Conservation (phyloP, 2,329 filamentous ascomycete genomes). For the Didymella exigua region DNA sequence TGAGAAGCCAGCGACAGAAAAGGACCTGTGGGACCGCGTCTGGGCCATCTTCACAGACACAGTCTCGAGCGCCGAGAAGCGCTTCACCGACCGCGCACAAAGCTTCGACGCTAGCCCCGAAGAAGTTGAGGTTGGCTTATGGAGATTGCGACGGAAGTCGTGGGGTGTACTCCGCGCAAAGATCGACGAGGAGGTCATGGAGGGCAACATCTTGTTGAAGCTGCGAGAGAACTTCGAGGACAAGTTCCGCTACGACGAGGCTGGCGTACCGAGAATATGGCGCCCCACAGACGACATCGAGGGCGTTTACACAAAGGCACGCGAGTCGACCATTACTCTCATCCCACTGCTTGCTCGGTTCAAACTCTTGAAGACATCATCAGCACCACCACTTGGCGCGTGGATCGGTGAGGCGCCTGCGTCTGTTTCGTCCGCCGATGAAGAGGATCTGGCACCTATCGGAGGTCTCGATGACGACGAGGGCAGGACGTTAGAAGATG, state of each 20-base stretch:
- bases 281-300: slow-evolving; percentile 96
- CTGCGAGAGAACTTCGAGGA: slow-evolving; percentile 98
- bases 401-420: slow-evolving; percentile 82
- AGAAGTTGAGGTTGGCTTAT: slow-evolving; percentile 90
- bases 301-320: slow-evolving; percentile 87
- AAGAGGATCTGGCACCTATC: slow-evolving; percentile 87
- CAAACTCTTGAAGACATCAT: slow-evolving; percentile 73
- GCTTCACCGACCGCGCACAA: slow-evolving; percentile 86
- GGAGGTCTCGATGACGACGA: slow-evolving; percentile 95
- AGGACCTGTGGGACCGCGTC: slow-evolving; percentile 93
- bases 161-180: slow-evolving; percentile 89
- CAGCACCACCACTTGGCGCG: slow-evolving; percentile 77
- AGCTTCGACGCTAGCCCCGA: slow-evolving; percentile 92
- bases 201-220: slow-evolving; percentile 94
- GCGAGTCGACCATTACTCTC: slow-evolving; percentile 88
- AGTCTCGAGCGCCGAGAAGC: slow-evolving; percentile 81
- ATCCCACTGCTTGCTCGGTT: slow-evolving; percentile 90
- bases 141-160: slow-evolving; percentile 90
- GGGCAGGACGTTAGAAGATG: slow-evolving; percentile 91
- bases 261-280: slow-evolving; percentile 95
- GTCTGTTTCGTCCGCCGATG: slow-evolving; percentile 78
- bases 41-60: slow-evolving; percentile 85
- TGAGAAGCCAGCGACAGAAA: slow-evolving; percentile 73
- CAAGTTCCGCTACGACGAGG: slow-evolving; percentile 97
- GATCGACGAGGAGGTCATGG: slow-evolving; percentile 97